A percentile compares a stretch with the other conserved stretches of the same genome.
These are phyloP conservation scores for Venturia effusa DNA, from an alignment of 2,329 filamentous ascomycete genomes.

Conservation along the genomic window DNA sequence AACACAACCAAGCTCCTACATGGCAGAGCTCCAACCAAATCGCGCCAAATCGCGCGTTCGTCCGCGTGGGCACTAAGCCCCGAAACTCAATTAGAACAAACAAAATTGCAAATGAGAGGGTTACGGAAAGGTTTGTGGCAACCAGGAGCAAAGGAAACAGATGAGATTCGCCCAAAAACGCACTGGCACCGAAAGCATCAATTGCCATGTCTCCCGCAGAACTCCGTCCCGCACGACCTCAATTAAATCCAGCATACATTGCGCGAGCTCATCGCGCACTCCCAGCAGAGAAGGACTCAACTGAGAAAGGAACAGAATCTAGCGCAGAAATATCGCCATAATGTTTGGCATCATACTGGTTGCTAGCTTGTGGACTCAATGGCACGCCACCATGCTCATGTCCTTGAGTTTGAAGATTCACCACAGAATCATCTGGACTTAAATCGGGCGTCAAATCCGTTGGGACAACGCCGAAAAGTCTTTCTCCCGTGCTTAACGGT, in stretches of 20 bases:
- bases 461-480: constrained; percentile 14
- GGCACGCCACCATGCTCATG: constrained; percentile 7
- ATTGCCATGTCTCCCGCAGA: background rate
- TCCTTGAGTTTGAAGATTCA: constrained; percentile 20
- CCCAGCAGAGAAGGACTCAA: background rate
- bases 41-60: background rate
- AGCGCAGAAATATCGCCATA: constrained; percentile 23
- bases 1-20: background rate
- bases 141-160: background rate
- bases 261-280: background rate
- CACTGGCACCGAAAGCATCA: background rate
- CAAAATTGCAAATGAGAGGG: background rate
- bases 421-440: constrained; percentile 18
- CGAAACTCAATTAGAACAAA: background rate
- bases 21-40: background rate
- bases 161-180: background rate
- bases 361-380: constrained; percentile 13
- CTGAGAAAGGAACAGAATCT: constrained; percentile 11
- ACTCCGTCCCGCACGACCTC: background rate
- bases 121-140: background rate
- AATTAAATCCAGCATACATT: background rate
- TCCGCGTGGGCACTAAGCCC: background rate
- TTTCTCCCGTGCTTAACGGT: constrained; percentile 7
- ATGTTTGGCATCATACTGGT: constrained; percentile 23
- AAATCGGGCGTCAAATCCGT: background rate